A percentile compares a stretch with the other conserved stretches of the same genome.
Conservation (phyloP, 148 eudicot species). For the Amaranthus cruentus region DNA sequence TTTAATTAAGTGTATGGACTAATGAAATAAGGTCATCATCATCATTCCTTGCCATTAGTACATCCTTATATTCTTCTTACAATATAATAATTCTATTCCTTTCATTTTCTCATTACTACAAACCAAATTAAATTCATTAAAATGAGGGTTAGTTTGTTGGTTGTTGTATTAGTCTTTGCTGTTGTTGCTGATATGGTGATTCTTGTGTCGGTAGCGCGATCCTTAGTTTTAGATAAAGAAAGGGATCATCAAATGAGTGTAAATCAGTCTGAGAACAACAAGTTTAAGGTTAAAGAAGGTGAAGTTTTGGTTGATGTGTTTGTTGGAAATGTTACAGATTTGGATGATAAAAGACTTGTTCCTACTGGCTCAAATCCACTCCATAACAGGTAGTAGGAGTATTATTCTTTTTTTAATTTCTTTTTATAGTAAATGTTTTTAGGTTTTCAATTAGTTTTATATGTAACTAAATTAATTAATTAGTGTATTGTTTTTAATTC, state of each 20-base stretch:
- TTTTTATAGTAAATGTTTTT: not conserved
- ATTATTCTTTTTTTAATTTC: not conserved
- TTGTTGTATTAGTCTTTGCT: constrained; percentile 14
- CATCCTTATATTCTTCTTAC: too few species aligned
- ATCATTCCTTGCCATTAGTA: not conserved
- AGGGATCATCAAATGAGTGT: not conserved
- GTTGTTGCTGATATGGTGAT: constrained; percentile 1
- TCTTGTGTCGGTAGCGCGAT: constrained; percentile 8
- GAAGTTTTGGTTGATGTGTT: not conserved
- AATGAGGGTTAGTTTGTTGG: constrained; percentile 16
- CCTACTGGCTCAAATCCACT: constrained; percentile 32
- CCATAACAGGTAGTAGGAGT: constrained; percentile 25
- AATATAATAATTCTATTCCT: not conserved
- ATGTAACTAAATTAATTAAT: not conserved
- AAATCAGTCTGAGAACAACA: not conserved
- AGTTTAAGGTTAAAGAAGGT: constrained; percentile 8
- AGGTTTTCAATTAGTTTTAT: not conserved
- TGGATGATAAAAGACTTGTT: constrained; percentile 26
- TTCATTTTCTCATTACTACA: not conserved
- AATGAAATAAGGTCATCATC: not conserved
- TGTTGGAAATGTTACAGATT: constrained; percentile 16
- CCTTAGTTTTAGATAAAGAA: not conserved
- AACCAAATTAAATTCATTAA: not conserved
- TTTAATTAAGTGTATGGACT: not conserved
- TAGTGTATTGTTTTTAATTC: not conserved